phyloP scores from a whole-genome alignment of 495 filamentous ascomycete genomes.

The Trichoderma gamsii region DNA sequence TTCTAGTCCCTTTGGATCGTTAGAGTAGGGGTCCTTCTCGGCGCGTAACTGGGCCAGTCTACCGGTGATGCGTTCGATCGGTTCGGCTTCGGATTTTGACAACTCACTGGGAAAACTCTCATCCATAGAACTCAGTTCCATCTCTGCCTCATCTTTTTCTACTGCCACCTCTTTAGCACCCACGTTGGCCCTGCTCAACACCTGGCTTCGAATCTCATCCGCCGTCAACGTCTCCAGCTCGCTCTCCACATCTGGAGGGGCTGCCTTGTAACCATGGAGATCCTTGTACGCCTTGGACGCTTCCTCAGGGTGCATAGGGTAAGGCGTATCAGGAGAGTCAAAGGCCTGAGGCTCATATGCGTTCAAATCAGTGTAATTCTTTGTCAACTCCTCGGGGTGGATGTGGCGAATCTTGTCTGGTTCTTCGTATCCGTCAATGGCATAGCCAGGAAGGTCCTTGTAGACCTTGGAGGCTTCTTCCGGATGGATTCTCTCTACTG shows the following conservation, averaged over 20 bases:
- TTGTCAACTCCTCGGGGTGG: constrained; percentile 17
- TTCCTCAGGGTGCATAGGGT: constrained; percentile 14
- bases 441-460: constrained; percentile 16
- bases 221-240: constrained; percentile 26
- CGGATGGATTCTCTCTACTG: constrained; percentile 2
- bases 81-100: constrained; percentile 30
- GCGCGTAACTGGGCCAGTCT: constrained; percentile 22
- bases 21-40: constrained; percentile 31
- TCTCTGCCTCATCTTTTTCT: constrained; percentile 25
- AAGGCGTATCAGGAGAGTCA: constrained; percentile 24
- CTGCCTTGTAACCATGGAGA: constrained; percentile 13
- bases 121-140: constrained; percentile 18
- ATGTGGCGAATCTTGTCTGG: constrained; percentile 17
- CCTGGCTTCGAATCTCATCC: constrained; percentile 21
- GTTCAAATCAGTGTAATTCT: constrained; percentile 28
- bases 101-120: constrained; percentile 16
- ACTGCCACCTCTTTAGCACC: constrained; percentile 22
- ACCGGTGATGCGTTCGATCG: constrained; percentile 24
- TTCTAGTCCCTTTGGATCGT: constrained; percentile 33
- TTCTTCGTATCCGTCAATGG: constrained; percentile 22
- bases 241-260: constrained; percentile 6
- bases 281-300: constrained; percentile 18
- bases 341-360: constrained; percentile 30
- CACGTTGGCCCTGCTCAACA: constrained; percentile 16
- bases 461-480: constrained; percentile 15